Evolutionary conservation across 306 rosid genomes (phyloP).

Genomic region (Vicia villosa): DNA sequence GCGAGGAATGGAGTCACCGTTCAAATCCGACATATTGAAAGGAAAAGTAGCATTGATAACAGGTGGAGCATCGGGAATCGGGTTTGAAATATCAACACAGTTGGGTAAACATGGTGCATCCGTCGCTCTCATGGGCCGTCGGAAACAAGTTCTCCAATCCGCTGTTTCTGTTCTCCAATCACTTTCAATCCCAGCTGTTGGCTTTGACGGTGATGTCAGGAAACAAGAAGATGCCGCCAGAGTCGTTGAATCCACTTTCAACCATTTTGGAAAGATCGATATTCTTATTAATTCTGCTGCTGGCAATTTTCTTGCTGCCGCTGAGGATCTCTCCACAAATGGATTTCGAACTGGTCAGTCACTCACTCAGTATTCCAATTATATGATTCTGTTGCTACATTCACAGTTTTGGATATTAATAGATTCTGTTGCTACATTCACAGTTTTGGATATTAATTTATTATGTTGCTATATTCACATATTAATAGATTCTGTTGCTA

Average conservation of each 20-base stretch:
- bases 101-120: constrained; percentile 93
- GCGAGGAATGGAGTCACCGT: constrained; percentile 73
- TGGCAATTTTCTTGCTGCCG: constrained; percentile 74
- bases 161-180: constrained; percentile 73
- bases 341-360: constrained; percentile 95
- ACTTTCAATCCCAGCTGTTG: constrained; percentile 72
- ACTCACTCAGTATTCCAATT: no score
- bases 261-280: constrained; percentile 78
- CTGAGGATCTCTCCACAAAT: constrained; percentile 91
- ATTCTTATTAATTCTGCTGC: constrained; percentile 89
- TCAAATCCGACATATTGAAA: constrained; percentile 54
- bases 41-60: constrained; percentile 88
- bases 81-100: constrained; percentile 72
- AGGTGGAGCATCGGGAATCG: constrained; percentile 95
- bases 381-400: no score
- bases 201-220: constrained; percentile 86
- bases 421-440: no score
- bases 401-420: no score
- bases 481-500: no score
- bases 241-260: constrained; percentile 69
- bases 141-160: constrained; percentile 66
- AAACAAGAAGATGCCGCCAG: constrained; percentile 82
- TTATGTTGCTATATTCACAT: no score
- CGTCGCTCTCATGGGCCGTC: constrained; percentile 87
- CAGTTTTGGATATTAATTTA: no score